phyloP scores from a whole-genome alignment of 179 eudicot genomes.

The Amaranthus tricolor region DNA sequence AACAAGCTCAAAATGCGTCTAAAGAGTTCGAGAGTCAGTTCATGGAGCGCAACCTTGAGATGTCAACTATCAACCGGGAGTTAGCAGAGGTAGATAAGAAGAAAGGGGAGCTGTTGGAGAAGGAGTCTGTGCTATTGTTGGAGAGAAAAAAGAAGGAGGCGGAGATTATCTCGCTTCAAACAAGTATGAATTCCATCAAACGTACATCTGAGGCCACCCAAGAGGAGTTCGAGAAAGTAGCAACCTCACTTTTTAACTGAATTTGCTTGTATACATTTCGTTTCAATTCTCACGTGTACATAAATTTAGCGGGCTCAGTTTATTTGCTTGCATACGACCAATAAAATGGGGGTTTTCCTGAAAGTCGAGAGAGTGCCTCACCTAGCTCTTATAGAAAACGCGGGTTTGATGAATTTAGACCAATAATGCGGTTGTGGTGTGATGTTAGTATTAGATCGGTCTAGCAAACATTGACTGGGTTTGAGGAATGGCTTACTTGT shows the following conservation, averaged over 20 bases:
- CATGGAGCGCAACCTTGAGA: slow-evolving; percentile 31
- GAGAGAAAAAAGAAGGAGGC: slow-evolving; percentile 38
- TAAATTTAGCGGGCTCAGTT: slow-evolving; percentile 21
- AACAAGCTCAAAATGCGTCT: slow-evolving; percentile 31
- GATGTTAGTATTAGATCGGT: neutral
- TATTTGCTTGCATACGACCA: slow-evolving; percentile 8
- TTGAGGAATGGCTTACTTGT: neutral
- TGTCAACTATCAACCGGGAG: slow-evolving; percentile 34
- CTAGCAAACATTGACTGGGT: neutral
- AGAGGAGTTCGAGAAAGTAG: neutral
- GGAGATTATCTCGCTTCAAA: slow-evolving; percentile 30
- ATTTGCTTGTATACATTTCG: slow-evolving; percentile 16
- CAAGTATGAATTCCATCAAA: no score
- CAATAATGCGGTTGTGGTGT: neutral
- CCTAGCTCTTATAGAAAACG: neutral
- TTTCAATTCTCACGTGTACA: slow-evolving; percentile 16
- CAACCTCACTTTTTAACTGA: slow-evolving; percentile 17
- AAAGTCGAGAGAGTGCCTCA: neutral
- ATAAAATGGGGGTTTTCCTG: neutral
- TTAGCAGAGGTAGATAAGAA: slow-evolving; percentile 46
- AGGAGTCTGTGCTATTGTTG: slow-evolving; percentile 31
- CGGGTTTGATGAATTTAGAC: neutral
- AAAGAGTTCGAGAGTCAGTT: slow-evolving; percentile 35
- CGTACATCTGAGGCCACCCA: no score
- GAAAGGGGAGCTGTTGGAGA: slow-evolving; percentile 45